A percentile compares a stretch with the other conserved stretches of the same genome.
Conservation (phyloP, 2,329 filamentous ascomycete species). For the Colletotrichum tanaceti region DNA sequence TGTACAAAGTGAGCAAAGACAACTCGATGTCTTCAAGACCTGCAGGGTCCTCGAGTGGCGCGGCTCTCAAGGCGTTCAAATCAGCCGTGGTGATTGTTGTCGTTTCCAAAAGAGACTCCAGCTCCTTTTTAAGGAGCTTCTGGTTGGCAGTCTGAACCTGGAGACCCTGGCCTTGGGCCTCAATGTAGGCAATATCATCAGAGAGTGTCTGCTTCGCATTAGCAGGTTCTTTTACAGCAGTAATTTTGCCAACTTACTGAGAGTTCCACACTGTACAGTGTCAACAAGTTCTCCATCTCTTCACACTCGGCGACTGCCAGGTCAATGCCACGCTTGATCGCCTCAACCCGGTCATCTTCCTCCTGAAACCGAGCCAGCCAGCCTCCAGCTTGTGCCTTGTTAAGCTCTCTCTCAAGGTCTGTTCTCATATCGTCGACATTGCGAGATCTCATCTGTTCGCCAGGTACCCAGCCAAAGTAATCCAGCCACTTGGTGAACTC, state of each 20-base stretch:
- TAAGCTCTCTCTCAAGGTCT: constrained; percentile 87
- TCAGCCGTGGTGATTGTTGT: constrained; percentile 86
- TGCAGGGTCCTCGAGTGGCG: constrained; percentile 76
- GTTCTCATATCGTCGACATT: constrained; percentile 83
- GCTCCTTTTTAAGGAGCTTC: constrained; percentile 89
- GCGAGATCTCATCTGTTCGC: constrained; percentile 77
- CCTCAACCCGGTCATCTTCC: constrained; percentile 89
- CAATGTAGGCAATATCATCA: constrained; percentile 96
- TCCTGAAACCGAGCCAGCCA: constrained; percentile 88
- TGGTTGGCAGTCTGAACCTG: constrained; percentile 98
- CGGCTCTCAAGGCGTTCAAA: constrained; percentile 77
- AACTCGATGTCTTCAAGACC: constrained; percentile 83
- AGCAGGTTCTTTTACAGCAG: constrained; percentile 35
- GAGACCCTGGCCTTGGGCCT: constrained; percentile 94
- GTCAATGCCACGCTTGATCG: constrained; percentile 88
- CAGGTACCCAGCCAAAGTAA: constrained; percentile 88
- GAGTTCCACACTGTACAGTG: constrained; percentile 93
- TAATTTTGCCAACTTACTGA: constrained; percentile 69
- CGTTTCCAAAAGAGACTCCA: constrained; percentile 88
- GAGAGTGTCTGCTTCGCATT: constrained; percentile 78
- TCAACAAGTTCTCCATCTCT: constrained; percentile 92
- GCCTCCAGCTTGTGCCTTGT: constrained; percentile 89
- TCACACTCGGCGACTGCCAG: constrained; percentile 94
- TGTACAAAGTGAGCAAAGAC: constrained; percentile 84
- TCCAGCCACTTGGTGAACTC: constrained; percentile 87